Percentiles rank a stretch among this genome's conserved stretches.
These are phyloP conservation scores for Erythrobasidium hasegawianum DNA, from an alignment of 1,284 basidiomycete species.

Conservation along the genomic window DNA sequence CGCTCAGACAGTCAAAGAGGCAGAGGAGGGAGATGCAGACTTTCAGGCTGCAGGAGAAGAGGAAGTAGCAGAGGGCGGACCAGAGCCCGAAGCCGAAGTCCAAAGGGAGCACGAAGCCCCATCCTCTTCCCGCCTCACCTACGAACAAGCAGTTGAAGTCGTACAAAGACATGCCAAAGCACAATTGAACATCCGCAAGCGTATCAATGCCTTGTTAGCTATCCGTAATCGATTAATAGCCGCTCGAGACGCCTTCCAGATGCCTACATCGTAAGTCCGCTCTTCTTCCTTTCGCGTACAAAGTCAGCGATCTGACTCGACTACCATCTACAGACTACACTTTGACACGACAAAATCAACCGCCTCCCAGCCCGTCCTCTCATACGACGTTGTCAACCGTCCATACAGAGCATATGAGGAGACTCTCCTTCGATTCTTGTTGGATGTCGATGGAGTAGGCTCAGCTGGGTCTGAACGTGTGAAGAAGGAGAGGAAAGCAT, in stretches of 20 bases:
- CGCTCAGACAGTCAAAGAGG: not conserved
- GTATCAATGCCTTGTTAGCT: not conserved
- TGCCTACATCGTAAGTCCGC: constrained; percentile 10
- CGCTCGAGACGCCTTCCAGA: not conserved
- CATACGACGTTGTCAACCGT: constrained; percentile 20
- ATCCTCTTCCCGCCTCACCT: not conserved
- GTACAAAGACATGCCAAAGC: not conserved
- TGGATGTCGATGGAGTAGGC: constrained; percentile 16
- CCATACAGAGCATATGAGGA: constrained; percentile 28
- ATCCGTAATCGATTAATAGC: not conserved
- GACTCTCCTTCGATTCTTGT: constrained; percentile 15
- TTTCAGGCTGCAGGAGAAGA: not conserved
- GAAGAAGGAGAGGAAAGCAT: constrained; percentile 18
- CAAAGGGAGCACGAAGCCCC: not conserved
- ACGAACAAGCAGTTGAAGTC: constrained; percentile 21
- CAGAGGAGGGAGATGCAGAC: too few species aligned
- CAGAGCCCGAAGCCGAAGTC: not conserved
- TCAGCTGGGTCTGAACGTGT: constrained; percentile 14
- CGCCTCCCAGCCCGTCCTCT: constrained; percentile 7
- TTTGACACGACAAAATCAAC: constrained; percentile 15
- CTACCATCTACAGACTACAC: not conserved
- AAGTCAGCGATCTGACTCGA: not conserved
- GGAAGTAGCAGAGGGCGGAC: not conserved
- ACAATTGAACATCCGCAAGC: constrained; percentile 5
- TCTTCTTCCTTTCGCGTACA: not conserved